These are phyloP conservation scores for Pythium rhizo-oryzae DNA, from an alignment of 352 stramenopile genomes.

Conservation along the genomic window DNA sequence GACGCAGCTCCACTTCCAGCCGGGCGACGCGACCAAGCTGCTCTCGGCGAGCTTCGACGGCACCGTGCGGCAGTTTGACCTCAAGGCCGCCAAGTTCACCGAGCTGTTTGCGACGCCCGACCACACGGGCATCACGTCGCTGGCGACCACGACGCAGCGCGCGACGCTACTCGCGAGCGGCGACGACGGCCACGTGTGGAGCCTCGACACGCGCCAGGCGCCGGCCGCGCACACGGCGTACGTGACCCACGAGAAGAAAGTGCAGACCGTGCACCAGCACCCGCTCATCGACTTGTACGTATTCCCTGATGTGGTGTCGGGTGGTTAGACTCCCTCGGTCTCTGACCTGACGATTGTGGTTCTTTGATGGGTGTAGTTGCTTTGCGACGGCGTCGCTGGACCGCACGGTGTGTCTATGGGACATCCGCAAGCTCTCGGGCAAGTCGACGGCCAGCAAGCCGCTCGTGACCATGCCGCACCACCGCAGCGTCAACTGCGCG, in stretches of 20 bases:
- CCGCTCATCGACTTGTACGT: conserved; percentile 64
- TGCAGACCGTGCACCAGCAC: conserved; percentile 85
- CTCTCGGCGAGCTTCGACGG: conserved; percentile 77
- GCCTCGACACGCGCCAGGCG: conserved; percentile 52
- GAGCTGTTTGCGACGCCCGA: conserved; percentile 56
- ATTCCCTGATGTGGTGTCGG: no score
- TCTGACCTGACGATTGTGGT: not conserved
- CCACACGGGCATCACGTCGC: conserved; percentile 59
- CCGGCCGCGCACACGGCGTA: conserved; percentile 40
- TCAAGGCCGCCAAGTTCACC: conserved; percentile 52
- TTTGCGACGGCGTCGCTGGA: conserved; percentile 81
- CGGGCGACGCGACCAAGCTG: conserved; percentile 50
- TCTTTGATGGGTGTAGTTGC: conserved; percentile 36
- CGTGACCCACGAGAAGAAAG: conserved; percentile 80
- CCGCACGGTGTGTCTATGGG: conserved; percentile 82
- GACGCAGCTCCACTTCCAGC: conserved; percentile 66
- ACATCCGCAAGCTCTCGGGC: conserved; percentile 50
- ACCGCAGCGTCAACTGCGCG: conserved; percentile 84
- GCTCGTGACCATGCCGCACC: conserved; percentile 62
- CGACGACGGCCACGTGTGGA: conserved; percentile 63
- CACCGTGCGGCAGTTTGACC: conserved; percentile 67
- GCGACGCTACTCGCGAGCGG: conserved; percentile 52
- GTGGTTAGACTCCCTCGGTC: no score
- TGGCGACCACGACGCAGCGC: conserved; percentile 30
- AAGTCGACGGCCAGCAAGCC: conserved; percentile 42